These are phyloP conservation scores for Elsinoe fawcettii DNA, from an alignment of 2,329 filamentous ascomycete genomes.

Conservation along the genomic window DNA sequence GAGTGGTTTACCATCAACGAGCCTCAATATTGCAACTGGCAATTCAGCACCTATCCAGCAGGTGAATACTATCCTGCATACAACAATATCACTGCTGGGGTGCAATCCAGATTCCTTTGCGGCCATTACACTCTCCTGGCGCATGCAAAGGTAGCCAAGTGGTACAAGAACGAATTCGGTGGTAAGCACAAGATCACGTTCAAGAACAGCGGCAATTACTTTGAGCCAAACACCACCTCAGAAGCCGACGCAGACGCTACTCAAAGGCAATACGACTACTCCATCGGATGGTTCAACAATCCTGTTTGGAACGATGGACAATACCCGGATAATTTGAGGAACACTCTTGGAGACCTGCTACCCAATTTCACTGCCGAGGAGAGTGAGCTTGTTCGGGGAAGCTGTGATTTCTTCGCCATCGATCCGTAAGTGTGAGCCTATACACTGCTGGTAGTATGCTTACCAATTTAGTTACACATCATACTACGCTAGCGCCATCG, in stretches of 20 bases:
- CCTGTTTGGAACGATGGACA: constrained; percentile 39
- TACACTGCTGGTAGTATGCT: neutral
- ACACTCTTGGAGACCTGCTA: constrained; percentile 29
- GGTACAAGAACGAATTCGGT: constrained; percentile 37
- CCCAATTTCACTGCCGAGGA: constrained; percentile 28
- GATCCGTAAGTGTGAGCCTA: constrained; percentile 21
- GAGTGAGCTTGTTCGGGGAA: constrained; percentile 27
- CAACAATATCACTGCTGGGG: constrained; percentile 33
- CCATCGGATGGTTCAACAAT: constrained; percentile 36
- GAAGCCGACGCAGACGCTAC: constrained; percentile 27
- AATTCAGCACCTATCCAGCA: constrained; percentile 15
- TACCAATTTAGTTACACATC: constrained; percentile 23
- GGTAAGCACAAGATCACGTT: constrained; percentile 31
- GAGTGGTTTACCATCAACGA: constrained; percentile 39
- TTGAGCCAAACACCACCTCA: constrained; percentile 29
- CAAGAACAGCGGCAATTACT: constrained; percentile 33
- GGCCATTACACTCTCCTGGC: constrained; percentile 33
- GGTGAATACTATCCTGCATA: constrained; percentile 41
- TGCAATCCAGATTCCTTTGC: constrained; percentile 31
- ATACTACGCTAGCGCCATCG: constrained; percentile 23
- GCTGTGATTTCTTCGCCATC: constrained; percentile 31
- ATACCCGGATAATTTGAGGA: constrained; percentile 34
- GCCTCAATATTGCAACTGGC: constrained; percentile 22
- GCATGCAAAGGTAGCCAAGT: constrained; percentile 35
- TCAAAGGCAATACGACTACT: constrained; percentile 29